Percentiles rank a stretch among this genome's conserved stretches.
Evolutionary conservation across 371 early-diverging fungal genomes (phyloP).

Genomic region (Rhizopus delemar): DNA sequence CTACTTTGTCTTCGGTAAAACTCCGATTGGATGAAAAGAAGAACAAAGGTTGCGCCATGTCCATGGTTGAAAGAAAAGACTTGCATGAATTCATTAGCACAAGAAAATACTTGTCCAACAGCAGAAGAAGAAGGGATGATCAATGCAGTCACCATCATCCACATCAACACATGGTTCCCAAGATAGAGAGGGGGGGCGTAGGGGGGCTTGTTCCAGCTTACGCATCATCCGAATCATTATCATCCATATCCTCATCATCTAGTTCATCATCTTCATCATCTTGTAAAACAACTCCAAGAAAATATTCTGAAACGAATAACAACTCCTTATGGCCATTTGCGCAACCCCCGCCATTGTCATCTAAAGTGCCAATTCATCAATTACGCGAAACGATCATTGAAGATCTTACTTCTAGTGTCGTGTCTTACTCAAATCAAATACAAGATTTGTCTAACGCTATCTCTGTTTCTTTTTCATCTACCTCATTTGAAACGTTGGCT

Average conservation of each 20-base stretch:
- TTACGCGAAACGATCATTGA: conserved; percentile 9
- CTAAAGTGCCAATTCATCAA: neutral
- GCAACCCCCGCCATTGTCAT: neutral
- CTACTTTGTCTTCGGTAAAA: conserved; percentile 8
- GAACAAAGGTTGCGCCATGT: neutral
- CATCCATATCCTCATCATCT: neutral
- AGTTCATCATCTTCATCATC: neutral
- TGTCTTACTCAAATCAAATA: conserved; percentile 15
- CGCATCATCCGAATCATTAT: neutral
- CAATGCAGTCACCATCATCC: neutral
- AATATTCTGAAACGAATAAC: conserved; percentile 3
- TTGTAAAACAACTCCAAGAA: neutral
- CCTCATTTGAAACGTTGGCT: neutral
- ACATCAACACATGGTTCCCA: neutral
- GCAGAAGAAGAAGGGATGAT: conserved; percentile 4
- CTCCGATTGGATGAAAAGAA: conserved; percentile 17
- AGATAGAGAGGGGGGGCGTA: neutral
- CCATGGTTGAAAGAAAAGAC: too few species aligned
- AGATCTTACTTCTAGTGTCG: conserved; percentile 11
- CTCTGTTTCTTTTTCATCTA: conserved; percentile 5
- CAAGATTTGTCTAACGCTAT: conserved; percentile 7
- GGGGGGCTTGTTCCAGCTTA: neutral
- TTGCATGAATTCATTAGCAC: too few species aligned
- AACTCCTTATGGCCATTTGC: neutral
- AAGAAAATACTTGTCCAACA: neutral